These are phyloP conservation scores for Paraphoma chrysanthemicola DNA, from an alignment of 2,329 filamentous ascomycete genomes.

Conservation along the genomic window DNA sequence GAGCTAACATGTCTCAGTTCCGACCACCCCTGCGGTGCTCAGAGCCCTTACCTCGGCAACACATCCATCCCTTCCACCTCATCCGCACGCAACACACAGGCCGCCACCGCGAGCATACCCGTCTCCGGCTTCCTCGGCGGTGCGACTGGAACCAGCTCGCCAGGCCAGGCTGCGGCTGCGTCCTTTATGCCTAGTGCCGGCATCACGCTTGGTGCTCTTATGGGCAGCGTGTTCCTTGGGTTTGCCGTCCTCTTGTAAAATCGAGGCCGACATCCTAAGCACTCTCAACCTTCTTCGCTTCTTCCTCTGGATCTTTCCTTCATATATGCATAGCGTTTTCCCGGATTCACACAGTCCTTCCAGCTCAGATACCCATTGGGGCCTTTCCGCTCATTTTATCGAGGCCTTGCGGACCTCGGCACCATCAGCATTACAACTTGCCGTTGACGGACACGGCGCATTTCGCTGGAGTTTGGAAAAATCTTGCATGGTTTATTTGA, in stretches of 20 bases:
- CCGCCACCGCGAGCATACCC: conserved; percentile 32
- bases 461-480: neutral
- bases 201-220: conserved; percentile 63
- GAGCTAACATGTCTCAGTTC: conserved; percentile 34
- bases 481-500: neutral
- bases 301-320: neutral
- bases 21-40: conserved; percentile 76
- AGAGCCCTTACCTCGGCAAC: conserved; percentile 68
- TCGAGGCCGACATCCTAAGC: neutral
- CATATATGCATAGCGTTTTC: conserved; percentile 16
- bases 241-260: conserved; percentile 56
- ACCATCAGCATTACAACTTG: too few species aligned
- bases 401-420: neutral
- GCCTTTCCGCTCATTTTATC: conserved; percentile 13
- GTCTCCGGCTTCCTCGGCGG: conserved; percentile 33
- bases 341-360: conserved; percentile 19
- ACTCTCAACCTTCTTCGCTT: too few species aligned
- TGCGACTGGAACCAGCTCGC: conserved; percentile 15
- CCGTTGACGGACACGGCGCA: neutral
- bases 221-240: conserved; percentile 63
- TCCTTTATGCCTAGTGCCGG: conserved; percentile 62
- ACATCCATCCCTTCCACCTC: conserved; percentile 57
- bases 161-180: conserved; percentile 33
- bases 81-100: conserved; percentile 48
- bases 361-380: conserved; percentile 14